Conservation (phyloP, 2,329 filamentous ascomycete species). For the Bisporella sp. region DNA sequence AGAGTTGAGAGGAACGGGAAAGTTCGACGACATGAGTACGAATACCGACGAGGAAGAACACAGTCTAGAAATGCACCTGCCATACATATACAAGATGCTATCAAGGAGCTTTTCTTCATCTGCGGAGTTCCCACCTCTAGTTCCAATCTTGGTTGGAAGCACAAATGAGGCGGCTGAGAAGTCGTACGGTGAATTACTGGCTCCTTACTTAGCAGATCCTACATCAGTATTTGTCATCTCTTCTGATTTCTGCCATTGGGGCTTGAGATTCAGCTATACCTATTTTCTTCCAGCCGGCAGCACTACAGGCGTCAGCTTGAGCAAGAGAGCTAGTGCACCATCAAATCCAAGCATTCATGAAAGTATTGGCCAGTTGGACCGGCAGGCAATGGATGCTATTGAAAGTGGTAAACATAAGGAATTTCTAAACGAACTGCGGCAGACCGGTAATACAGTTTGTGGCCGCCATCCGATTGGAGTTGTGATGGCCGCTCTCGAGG, state of each 20-base stretch:
- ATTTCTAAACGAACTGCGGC: conserved; percentile 62
- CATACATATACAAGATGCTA: conserved; percentile 79
- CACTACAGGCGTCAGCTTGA: conserved; percentile 26
- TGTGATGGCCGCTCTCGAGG: conserved; percentile 80
- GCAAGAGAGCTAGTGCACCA: conserved; percentile 27
- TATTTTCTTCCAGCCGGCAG: conserved; percentile 56
- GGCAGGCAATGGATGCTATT: conserved; percentile 77
- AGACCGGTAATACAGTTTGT: conserved; percentile 87
- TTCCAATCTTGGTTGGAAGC: conserved; percentile 81
- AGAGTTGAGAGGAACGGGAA: conserved; percentile 43
- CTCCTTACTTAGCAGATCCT: conserved; percentile 69
- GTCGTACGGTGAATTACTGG: conserved; percentile 60
- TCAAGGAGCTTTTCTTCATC: conserved; percentile 41
- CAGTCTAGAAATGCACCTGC: conserved; percentile 93
- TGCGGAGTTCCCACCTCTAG: conserved; percentile 61
- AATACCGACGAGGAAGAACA: conserved; percentile 75
- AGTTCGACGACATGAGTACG: conserved; percentile 58
- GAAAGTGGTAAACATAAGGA: conserved; percentile 63
- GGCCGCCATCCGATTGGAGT: conserved; percentile 93
- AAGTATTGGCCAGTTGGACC: conserved; percentile 74
- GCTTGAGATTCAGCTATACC: conserved; percentile 73
- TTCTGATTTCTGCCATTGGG: conserved; percentile 98
- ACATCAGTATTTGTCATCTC: conserved; percentile 79
- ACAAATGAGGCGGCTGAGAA: conserved; percentile 61
- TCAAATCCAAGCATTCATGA: conserved; percentile 62